Percentiles rank a stretch among this genome's conserved stretches.
These are phyloP conservation scores for Hypoxylon rickii DNA, from an alignment of 495 filamentous ascomycete species.

Conservation along the genomic window DNA sequence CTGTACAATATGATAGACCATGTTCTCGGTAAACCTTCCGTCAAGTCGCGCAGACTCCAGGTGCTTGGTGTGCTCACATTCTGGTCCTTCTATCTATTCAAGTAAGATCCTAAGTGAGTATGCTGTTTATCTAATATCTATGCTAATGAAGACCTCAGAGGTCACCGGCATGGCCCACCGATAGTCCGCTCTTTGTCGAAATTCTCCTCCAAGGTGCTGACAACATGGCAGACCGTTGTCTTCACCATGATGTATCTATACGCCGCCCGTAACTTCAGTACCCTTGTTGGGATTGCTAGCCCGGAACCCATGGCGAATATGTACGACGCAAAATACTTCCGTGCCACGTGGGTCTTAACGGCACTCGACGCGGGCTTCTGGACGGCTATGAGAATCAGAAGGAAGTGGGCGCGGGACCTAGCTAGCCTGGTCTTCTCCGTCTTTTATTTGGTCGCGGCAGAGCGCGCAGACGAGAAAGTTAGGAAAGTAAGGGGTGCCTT, in stretches of 20 bases:
- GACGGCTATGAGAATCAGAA: slow-evolving; percentile 91
- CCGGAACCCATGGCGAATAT: slow-evolving; percentile 94
- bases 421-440: slow-evolving; percentile 78
- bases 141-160: slow-evolving; percentile 53
- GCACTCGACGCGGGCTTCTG: slow-evolving; percentile 96
- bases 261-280: slow-evolving; percentile 86
- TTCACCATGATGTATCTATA: slow-evolving; percentile 92
- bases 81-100: slow-evolving; percentile 83
- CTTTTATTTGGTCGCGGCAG: slow-evolving; percentile 91
- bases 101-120: slow-evolving; percentile 54
- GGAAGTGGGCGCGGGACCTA: slow-evolving; percentile 81
- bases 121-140: no score
- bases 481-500: slow-evolving; percentile 82
- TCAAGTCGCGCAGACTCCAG: slow-evolving; percentile 88
- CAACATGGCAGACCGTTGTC: slow-evolving; percentile 86
- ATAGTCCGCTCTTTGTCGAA: slow-evolving; percentile 72
- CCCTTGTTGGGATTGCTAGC: slow-evolving; percentile 86
- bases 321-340: slow-evolving; percentile 92
- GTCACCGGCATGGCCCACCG: slow-evolving; percentile 86
- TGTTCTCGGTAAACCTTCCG: slow-evolving; percentile 87
- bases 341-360: slow-evolving; percentile 96
- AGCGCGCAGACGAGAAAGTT: slow-evolving; percentile 97
- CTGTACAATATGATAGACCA: slow-evolving; percentile 69
- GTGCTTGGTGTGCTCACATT: slow-evolving; percentile 88
- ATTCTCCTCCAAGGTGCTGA: slow-evolving; percentile 66